phyloP scores from a whole-genome alignment of 805 yeast genomes.

The Lachancea sp. region DNA sequence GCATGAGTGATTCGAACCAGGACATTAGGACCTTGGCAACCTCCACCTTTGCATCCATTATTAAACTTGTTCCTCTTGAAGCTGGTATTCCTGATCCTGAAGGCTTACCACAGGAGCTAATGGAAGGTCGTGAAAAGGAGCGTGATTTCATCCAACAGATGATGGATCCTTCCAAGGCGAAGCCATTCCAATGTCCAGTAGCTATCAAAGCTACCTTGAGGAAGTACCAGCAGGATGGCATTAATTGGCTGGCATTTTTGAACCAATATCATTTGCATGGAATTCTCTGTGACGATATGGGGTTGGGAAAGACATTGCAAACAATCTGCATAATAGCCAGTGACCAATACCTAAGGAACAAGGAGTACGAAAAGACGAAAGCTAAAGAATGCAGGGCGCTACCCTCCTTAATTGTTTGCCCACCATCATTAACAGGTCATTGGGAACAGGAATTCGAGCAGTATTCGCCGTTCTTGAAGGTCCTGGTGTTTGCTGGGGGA shows the following conservation, averaged over 20 bases:
- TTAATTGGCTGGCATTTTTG: conserved; percentile 93
- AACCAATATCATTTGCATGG: conserved; percentile 96
- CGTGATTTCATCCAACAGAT: conserved; percentile 92
- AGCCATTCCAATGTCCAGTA: conserved; percentile 84
- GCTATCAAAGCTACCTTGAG: conserved; percentile 88
- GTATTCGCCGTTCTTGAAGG: conserved; percentile 81
- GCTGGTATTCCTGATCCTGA: conserved; percentile 95
- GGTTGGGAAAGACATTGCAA: conserved; percentile 93
- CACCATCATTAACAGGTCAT: conserved; percentile 96
- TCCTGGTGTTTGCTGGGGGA: conserved; percentile 88
- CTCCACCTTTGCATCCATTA: conserved; percentile 92
- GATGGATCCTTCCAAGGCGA: conserved; percentile 93
- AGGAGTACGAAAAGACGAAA: conserved; percentile 53
- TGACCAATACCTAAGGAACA: conserved; percentile 82
- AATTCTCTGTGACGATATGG: conserved; percentile 98
- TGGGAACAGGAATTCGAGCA: conserved; percentile 95
- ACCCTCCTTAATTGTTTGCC: conserved; percentile 87
- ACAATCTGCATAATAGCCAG: conserved; percentile 96
- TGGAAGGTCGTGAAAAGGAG: conserved; percentile 87
- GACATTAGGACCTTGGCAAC: conserved; percentile 90
- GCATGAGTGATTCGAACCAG: conserved; percentile 92
- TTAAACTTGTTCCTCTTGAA: conserved; percentile 91
- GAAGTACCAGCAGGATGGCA: conserved; percentile 96
- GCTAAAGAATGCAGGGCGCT: conserved; percentile 63
- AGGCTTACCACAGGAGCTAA: conserved; percentile 76